Evolutionary conservation across 202 grass and related monocot genomes (phyloP).

Genomic region (Panicum virgatum): DNA sequence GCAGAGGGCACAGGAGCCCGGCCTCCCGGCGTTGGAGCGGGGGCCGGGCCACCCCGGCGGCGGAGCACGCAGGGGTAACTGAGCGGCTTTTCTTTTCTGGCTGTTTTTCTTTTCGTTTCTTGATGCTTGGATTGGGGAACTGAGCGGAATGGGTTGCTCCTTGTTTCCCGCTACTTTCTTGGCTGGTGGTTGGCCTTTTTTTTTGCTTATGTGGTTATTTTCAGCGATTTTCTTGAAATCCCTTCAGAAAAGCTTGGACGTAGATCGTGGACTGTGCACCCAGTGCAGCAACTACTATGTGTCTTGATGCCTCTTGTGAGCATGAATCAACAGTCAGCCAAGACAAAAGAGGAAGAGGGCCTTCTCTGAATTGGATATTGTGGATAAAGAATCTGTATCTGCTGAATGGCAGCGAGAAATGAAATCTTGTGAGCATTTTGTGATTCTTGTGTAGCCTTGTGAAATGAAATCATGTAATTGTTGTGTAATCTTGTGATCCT

Average conservation of each 20-base stretch:
- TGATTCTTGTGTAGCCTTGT: too few species aligned
- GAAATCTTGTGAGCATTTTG: too few species aligned
- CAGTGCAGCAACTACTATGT: neutral
- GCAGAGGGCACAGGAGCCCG: too few species aligned
- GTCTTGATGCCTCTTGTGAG: neutral
- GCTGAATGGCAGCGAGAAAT: constrained; percentile 42
- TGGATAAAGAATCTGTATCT: constrained; percentile 31
- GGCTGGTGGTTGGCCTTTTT: neutral
- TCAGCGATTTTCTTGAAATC: neutral
- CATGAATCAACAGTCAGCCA: neutral
- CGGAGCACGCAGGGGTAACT: too few species aligned
- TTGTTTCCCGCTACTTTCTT: neutral
- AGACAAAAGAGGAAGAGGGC: constrained; percentile 58
- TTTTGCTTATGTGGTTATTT: neutral
- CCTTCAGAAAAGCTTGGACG: neutral
- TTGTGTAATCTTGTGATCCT: too few species aligned
- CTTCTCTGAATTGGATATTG: constrained; percentile 26
- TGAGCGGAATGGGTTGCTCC: neutral
- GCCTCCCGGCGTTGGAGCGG: too few species aligned
- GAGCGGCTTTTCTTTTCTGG: neutral
- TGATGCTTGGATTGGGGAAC: neutral
- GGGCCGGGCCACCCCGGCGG: too few species aligned
- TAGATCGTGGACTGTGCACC: neutral
- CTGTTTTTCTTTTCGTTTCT: neutral
- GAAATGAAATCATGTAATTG: too few species aligned